Conservation (phyloP, 352 stramenopile genomes). For the Pythium plurisporium region DNA sequence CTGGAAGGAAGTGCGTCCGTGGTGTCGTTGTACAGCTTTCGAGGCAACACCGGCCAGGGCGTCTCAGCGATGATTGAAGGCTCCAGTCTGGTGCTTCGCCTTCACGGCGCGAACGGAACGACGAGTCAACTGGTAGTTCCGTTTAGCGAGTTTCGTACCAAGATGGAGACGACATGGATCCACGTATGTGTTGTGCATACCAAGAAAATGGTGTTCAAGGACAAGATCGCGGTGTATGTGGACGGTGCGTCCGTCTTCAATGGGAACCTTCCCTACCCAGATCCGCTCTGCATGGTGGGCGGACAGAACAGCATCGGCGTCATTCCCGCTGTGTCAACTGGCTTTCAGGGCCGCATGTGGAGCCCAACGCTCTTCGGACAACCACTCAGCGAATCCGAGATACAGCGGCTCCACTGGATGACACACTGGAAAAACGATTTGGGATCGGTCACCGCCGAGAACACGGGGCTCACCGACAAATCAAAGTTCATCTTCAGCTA, state of each 20-base stretch:
- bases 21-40: conserved; percentile 70
- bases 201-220: conserved; percentile 89
- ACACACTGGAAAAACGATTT: conserved; percentile 74
- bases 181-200: conserved; percentile 77
- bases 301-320: conserved; percentile 72
- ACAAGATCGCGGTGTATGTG: conserved; percentile 75
- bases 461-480: conserved; percentile 57
- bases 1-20: conserved; percentile 29
- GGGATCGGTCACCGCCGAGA: conserved; percentile 55
- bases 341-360: conserved; percentile 68
- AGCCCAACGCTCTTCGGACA: conserved; percentile 73
- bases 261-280: conserved; percentile 68
- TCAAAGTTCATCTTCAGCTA: conserved; percentile 81
- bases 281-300: conserved; percentile 58
- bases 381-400: conserved; percentile 52
- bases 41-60: conserved; percentile 68
- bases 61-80: conserved; percentile 56
- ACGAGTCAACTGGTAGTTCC: conserved; percentile 54
- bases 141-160: conserved; percentile 38
- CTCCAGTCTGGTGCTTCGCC: conserved; percentile 51
- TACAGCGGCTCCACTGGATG: conserved; percentile 69
- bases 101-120: conserved; percentile 34
- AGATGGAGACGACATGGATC: conserved; percentile 59
- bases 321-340: conserved; percentile 34
- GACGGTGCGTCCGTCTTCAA: conserved; percentile 54